A percentile compares a stretch with the other conserved stretches of the same genome.
Conservation (phyloP, 2,329 filamentous ascomycete species). For the Verticillium alfalfae region DNA sequence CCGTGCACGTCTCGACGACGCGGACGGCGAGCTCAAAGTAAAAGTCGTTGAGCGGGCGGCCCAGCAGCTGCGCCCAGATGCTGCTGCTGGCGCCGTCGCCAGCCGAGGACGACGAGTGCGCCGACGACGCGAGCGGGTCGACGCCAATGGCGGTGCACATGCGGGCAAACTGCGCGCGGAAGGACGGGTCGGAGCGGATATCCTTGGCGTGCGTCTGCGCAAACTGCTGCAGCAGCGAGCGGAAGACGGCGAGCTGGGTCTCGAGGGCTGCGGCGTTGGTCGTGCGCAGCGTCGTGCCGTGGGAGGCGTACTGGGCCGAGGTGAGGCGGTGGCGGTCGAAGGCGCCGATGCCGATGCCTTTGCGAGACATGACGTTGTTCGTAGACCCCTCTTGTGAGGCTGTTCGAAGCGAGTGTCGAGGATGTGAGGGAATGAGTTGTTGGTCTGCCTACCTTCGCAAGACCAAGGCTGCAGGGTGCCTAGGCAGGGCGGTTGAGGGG, state of each 20-base stretch:
- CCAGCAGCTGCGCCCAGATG: conserved; percentile 89
- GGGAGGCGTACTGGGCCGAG: conserved; percentile 82
- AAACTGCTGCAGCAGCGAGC: conserved; percentile 91
- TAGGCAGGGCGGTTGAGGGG: neutral
- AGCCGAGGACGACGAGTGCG: conserved; percentile 9
- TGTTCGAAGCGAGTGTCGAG: neutral
- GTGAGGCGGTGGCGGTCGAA: conserved; percentile 82
- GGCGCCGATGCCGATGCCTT: conserved; percentile 84
- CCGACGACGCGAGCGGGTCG: conserved; percentile 69
- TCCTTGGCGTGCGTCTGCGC: conserved; percentile 91
- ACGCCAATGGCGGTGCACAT: conserved; percentile 98
- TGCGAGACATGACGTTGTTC: conserved; percentile 53
- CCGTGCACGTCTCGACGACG: conserved; percentile 86
- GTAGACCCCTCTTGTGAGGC: neutral
- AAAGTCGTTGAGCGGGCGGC: conserved; percentile 91
- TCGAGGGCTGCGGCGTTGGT: conserved; percentile 80
- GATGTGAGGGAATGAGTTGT: neutral
- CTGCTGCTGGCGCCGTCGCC: conserved; percentile 46
- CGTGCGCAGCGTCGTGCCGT: conserved; percentile 81
- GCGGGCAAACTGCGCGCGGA: conserved; percentile 93
- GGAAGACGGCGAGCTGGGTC: conserved; percentile 93
- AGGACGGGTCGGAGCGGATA: conserved; percentile 90
- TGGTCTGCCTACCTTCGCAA: no score
- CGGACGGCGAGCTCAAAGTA: conserved; percentile 97
- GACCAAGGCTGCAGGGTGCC: no score